Base-by-base conservation (phyloP, 2,329 filamentous ascomycete species). In the Chrysoporthe cubensis region DNA sequence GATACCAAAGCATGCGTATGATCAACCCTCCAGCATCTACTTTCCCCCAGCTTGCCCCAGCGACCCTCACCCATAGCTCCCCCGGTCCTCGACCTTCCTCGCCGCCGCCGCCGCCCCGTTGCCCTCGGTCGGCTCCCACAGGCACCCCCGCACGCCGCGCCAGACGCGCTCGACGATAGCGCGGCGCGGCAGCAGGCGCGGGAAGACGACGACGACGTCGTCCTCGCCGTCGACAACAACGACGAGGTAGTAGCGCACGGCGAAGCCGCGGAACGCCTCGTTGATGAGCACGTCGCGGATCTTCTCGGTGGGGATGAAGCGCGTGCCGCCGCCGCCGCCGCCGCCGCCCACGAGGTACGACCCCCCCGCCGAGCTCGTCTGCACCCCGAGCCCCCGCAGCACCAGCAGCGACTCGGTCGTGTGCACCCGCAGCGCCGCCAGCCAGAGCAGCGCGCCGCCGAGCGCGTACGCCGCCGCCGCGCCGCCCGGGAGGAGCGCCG, bases 251-350 rank as follows among this genome's bases (percentile, higher is more conserved):
- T 95, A 97, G 52, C 90, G 83, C 46, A 98, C 94, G 80, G 94
- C 93, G 75, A 97, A 97, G 0, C 94, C 94, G 67, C 88, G 88
- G 79, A 98, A 98, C 3, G 94, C 96, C 82, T 99, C 96, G 77
- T 97, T 94, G 62, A 99, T 92, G 65, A 97, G 88, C 66, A 99
- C 90, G 77, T 99, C 96, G 76, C 92, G 92, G 67, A 99, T 96
- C 79, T 93, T 90, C 57, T 91, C 92, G 0, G 95, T 97, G 0
- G 96, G 95, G 68, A 99, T 98, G 78, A 90, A 86, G 66, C 86
- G 79, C 74, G 85, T 85, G 65, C 80, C 78, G 14, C 74, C 73
- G n/a, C 26, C 26, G 2, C 26, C 68, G 62, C 65, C 68, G 62
- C 26, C 26, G 26, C 26, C 26, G 21, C 78, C 73, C 3, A 78